These are phyloP conservation scores for Pythium grandisporangium DNA, from an alignment of 352 stramenopile genomes.

Conservation along the genomic window DNA sequence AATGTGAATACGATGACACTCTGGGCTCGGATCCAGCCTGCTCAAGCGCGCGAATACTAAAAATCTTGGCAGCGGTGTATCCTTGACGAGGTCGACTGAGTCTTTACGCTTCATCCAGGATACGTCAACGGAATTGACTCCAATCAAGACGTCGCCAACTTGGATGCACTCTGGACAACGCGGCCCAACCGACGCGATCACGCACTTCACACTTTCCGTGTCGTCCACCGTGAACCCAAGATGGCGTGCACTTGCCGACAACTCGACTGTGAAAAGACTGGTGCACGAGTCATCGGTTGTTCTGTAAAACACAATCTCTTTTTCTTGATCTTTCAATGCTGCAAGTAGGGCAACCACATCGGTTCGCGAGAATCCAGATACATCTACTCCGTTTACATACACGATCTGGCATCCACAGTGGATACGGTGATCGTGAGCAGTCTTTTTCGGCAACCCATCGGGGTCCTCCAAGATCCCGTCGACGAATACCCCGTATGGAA, in stretches of 20 bases:
- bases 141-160: constrained; percentile 29
- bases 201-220: constrained; percentile 22
- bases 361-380: constrained; percentile 25
- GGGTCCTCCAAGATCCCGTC: constrained; percentile 31
- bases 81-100: constrained; percentile 16
- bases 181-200: constrained; percentile 16
- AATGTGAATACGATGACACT: constrained; percentile 32
- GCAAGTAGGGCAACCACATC: constrained; percentile 23
- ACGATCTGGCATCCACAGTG: constrained; percentile 49
- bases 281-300: constrained; percentile 12
- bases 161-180: constrained; percentile 8
- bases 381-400: constrained; percentile 37
- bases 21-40: constrained; percentile 12
- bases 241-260: constrained; percentile 9
- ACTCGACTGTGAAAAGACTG: constrained; percentile 18
- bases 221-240: constrained; percentile 24
- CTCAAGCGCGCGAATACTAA: constrained; percentile 24
- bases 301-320: constrained; percentile 51
- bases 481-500: constrained; percentile 35
- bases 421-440: constrained; percentile 21
- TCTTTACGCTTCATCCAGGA: constrained; percentile 20
- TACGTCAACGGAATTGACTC: constrained; percentile 32
- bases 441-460: constrained; percentile 23
- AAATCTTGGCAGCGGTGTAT: constrained; percentile 18
- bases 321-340: constrained; percentile 29